Evolutionary conservation across 176 grass and related monocot genomes (phyloP).

Genomic region (Hsuehochloa calcarea): DNA sequence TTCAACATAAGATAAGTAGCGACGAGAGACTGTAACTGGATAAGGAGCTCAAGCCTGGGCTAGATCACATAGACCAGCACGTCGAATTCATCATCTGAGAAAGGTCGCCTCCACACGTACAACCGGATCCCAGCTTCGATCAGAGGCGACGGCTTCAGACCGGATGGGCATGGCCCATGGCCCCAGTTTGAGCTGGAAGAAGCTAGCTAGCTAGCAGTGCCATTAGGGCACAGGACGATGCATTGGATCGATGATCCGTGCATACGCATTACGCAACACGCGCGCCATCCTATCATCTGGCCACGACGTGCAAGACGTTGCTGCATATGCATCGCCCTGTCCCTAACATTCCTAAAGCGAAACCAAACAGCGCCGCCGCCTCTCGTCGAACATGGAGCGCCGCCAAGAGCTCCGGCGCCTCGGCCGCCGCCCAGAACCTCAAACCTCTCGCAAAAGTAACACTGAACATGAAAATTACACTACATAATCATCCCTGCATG

Average conservation of each 20-base stretch:
- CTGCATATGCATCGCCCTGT: not conserved
- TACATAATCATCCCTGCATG: too few relatives aligned
- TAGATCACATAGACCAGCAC: not conserved
- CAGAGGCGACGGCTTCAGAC: not conserved
- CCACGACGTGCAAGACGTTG: too few relatives aligned
- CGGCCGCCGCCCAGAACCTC: too few relatives aligned
- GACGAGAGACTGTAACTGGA: not conserved
- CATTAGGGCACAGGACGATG: constrained; percentile 1
- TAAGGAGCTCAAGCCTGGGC: not conserved
- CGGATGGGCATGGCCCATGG: not conserved
- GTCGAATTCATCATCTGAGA: not conserved
- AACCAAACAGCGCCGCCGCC: too few relatives aligned
- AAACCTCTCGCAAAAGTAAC: too few relatives aligned
- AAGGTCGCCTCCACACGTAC: not conserved
- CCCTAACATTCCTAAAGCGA: too few relatives aligned
- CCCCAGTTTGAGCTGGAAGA: constrained; percentile 5
- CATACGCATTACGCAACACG: too few relatives aligned
- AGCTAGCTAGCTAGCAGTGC: not conserved
- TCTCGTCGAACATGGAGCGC: too few relatives aligned
- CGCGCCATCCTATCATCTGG: not conserved
- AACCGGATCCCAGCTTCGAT: not conserved
- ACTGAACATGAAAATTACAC: too few relatives aligned
- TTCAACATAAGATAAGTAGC: too few relatives aligned
- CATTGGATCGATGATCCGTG: not conserved
- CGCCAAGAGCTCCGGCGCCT: too few relatives aligned